These are phyloP conservation scores for Saturnispora galanensis DNA, from an alignment of 805 yeast genomes.

Conservation along the genomic window DNA sequence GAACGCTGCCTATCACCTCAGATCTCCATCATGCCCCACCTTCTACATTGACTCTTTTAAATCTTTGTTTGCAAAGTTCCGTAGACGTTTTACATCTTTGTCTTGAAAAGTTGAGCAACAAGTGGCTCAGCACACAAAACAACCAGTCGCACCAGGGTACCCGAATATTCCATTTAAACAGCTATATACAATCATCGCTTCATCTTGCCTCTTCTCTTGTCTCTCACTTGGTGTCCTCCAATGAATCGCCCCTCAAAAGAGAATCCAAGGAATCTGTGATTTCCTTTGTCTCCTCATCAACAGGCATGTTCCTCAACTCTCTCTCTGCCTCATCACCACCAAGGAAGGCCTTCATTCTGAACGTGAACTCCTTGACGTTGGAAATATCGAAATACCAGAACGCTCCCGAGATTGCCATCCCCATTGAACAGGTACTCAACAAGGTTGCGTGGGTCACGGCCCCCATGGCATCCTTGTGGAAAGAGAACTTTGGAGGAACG, in stretches of 20 bases:
- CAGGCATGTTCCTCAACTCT: conserved; percentile 34
- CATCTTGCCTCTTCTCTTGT: conserved; percentile 1
- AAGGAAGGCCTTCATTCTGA: conserved; percentile 48
- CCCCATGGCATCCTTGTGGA: conserved; percentile 72
- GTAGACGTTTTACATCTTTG: too few species aligned
- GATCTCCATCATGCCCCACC: too few species aligned
- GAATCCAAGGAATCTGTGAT: conserved; percentile 36
- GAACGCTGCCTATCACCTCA: too few species aligned
- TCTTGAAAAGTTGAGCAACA: too few species aligned
- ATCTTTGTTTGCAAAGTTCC: too few species aligned
- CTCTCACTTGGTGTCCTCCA: conserved; percentile 4
- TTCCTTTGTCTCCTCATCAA: conserved; percentile 51
- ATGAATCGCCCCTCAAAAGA: conserved; percentile 9
- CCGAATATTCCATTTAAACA: neutral
- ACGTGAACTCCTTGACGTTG: conserved; percentile 58
- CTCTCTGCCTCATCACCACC: conserved; percentile 61
- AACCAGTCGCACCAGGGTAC: too few species aligned
- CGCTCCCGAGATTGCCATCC: conserved; percentile 64
- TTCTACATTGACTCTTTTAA: too few species aligned
- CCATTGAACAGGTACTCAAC: conserved; percentile 59
- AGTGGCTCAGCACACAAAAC: too few species aligned
- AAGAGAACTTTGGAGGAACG: conserved; percentile 72
- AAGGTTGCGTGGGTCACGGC: conserved; percentile 79
- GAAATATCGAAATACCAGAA: conserved; percentile 77
- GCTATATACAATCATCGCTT: neutral